Evolutionary conservation across 73 alveolate genomes (phyloP).

Genomic region (Paramecium octaurelia): DNA sequence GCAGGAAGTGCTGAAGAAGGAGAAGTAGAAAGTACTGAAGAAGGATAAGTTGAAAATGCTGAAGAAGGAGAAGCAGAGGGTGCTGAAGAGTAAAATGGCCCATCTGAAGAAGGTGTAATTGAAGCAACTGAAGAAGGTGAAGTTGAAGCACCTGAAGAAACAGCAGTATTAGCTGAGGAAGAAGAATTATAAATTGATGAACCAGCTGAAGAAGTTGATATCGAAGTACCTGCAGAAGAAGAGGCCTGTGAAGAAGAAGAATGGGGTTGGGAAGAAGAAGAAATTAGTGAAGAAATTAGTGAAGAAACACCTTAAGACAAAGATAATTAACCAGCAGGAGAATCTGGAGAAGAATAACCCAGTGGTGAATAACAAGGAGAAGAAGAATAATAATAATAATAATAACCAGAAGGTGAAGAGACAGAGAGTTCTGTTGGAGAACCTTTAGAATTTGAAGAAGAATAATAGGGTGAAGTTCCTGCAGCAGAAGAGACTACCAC

Average conservation of each 20-base stretch:
- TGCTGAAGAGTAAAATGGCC: not conserved
- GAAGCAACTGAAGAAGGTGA: not conserved
- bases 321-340: not conserved
- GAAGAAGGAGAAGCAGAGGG: not conserved
- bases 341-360: not conserved
- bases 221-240: not conserved
- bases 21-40: not conserved
- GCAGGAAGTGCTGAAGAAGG: not conserved
- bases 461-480: not conserved
- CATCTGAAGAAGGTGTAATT: not conserved
- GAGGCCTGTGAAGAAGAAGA: not conserved
- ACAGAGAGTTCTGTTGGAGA: not conserved
- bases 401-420: not conserved
- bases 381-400: not conserved
- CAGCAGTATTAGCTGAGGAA: not conserved
- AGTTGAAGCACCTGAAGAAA: not conserved
- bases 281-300: not conserved
- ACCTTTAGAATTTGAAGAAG: not conserved
- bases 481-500: not conserved
- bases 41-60: not conserved
- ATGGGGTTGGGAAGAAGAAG: not conserved
- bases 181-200: not conserved
- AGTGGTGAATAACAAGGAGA: not conserved
- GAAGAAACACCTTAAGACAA: not conserved
- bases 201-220: not conserved